Percentiles rank a stretch among this genome's conserved stretches.
Evolutionary conservation across 2,329 filamentous ascomycete genomes (phyloP).

Genomic region (Penicillium sp.): DNA sequence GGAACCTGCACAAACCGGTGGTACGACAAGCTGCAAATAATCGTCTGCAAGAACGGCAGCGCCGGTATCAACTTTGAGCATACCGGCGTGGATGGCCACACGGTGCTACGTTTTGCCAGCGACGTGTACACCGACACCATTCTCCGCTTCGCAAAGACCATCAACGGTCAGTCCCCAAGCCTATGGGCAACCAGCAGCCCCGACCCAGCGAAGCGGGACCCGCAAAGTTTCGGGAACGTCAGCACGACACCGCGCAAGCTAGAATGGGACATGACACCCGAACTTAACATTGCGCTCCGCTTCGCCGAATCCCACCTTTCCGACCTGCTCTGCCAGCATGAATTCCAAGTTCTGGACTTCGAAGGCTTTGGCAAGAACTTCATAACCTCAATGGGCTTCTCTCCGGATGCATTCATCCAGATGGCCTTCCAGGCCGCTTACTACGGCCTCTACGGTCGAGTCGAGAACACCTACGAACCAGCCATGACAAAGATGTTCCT

Average conservation of each 20-base stretch:
- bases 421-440: constrained; percentile 99
- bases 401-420: constrained; percentile 92
- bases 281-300: constrained; percentile 78
- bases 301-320: constrained; percentile 92
- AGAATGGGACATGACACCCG: constrained; percentile 94
- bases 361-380: constrained; percentile 88
- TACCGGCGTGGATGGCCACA: constrained; percentile 94
- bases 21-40: constrained; percentile 99
- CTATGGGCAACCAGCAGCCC: constrained; percentile 86
- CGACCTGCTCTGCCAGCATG: constrained; percentile 91
- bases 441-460: constrained; percentile 86
- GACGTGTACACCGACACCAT: constrained; percentile 98
- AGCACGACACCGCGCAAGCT: constrained; percentile 90
- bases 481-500: constrained; percentile 95
- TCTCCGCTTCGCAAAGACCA: constrained; percentile 83
- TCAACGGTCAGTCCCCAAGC: constrained; percentile 85
- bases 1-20: constrained; percentile 96
- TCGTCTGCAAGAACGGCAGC: constrained; percentile 96
- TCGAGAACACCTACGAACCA: constrained; percentile 93
- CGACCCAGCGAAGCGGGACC: constrained; percentile 84
- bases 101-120: constrained; percentile 87
- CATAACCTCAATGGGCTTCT: constrained; percentile 93
- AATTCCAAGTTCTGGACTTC: constrained; percentile 89
- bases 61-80: constrained; percentile 99
- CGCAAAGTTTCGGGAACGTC: constrained; percentile 83